Percentiles rank a stretch among this genome's conserved stretches.
These are phyloP conservation scores for Cercophora scortea DNA, from an alignment of 495 filamentous ascomycete species.

Conservation along the genomic window DNA sequence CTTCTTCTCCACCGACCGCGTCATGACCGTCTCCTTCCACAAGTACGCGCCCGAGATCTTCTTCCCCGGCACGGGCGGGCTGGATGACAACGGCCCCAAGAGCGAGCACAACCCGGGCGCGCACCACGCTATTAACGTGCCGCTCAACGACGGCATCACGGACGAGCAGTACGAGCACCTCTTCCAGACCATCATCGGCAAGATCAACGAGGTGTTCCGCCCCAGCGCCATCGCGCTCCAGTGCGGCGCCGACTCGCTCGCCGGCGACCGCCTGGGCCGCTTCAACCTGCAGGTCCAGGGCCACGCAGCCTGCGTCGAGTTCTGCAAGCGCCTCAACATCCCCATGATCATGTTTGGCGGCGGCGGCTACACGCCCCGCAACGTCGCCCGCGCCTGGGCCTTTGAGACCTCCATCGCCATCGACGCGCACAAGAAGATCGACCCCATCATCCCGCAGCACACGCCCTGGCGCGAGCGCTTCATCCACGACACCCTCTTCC, in stretches of 20 bases:
- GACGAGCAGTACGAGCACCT: slow-evolving; percentile 83
- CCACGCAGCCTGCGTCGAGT: slow-evolving; percentile 85
- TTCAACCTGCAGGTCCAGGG: slow-evolving; percentile 96
- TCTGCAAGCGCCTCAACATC: slow-evolving; percentile 66
- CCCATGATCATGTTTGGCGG: slow-evolving; percentile 88
- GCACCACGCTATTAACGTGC: slow-evolving; percentile 93
- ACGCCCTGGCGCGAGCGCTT: slow-evolving; percentile 77
- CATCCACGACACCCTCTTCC: slow-evolving; percentile 74
- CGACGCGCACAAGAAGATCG: slow-evolving; percentile 60
- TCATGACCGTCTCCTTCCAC: slow-evolving; percentile 98
- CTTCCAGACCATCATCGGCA: slow-evolving; percentile 72
- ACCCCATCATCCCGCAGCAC: slow-evolving; percentile 62
- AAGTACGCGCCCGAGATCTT: slow-evolving; percentile 87
- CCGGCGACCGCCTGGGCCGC: slow-evolving; percentile 84
- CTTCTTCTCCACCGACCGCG: slow-evolving; percentile 94
- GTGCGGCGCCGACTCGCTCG: slow-evolving; percentile 92
- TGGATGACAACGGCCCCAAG: slow-evolving; percentile 81
- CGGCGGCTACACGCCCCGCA: slow-evolving; percentile 94
- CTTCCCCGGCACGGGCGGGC: slow-evolving; percentile 90
- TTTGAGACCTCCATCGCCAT: slow-evolving; percentile 91
- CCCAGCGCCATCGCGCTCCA: slow-evolving; percentile 89
- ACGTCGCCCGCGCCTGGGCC: slow-evolving; percentile 92
- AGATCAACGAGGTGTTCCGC: slow-evolving; percentile 65
- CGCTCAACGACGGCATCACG: slow-evolving; percentile 85
- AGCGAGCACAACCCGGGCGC: slow-evolving; percentile 84